A percentile compares a stretch with the other conserved stretches of the same genome.
Conservation (phyloP, 2,329 filamentous ascomycete species). For the Pseudovirgaria hyperparasitica region DNA sequence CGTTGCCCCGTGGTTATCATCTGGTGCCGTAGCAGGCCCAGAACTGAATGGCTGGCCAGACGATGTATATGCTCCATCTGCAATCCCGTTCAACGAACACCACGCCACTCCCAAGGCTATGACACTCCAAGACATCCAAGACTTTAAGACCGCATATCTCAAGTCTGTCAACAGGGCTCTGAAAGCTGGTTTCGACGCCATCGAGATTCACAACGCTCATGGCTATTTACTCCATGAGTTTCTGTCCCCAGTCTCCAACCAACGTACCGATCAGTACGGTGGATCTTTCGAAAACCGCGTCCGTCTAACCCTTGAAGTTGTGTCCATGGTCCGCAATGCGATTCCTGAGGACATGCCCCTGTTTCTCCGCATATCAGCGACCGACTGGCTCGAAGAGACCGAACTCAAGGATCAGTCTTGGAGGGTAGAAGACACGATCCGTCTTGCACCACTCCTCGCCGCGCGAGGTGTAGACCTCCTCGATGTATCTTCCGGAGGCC, state of each 20-base stretch:
- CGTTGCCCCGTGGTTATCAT: slow-evolving; percentile 50
- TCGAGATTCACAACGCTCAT: slow-evolving; percentile 72
- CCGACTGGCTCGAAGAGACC: slow-evolving; percentile 60
- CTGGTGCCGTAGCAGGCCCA: slow-evolving; percentile 39
- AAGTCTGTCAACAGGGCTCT: slow-evolving; percentile 43
- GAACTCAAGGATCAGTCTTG: slow-evolving; percentile 44
- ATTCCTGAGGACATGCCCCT: slow-evolving; percentile 59
- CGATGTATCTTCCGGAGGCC: slow-evolving; percentile 69
- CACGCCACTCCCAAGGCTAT: slow-evolving; percentile 54
- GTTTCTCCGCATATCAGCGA: slow-evolving; percentile 60
- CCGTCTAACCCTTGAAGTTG: slow-evolving; percentile 54
- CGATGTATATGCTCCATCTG: slow-evolving; percentile 43
- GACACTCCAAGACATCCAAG: slow-evolving; percentile 54
- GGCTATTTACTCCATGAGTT: slow-evolving; percentile 65
- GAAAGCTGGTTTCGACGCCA: slow-evolving; percentile 57
- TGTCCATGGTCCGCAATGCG: slow-evolving; percentile 46
- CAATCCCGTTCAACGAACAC: slow-evolving; percentile 48
- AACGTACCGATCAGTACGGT: slow-evolving; percentile 54
- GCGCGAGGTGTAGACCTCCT: slow-evolving; percentile 67
- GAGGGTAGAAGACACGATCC: slow-evolving; percentile 51
- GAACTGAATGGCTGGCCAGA: slow-evolving; percentile 41
- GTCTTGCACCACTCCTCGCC: slow-evolving; percentile 54
- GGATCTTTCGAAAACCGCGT: slow-evolving; percentile 60
- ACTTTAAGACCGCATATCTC: slow-evolving; percentile 49
- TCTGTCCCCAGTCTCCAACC: slow-evolving; percentile 56